Conservation (phyloP, 495 filamentous ascomycete species). For the Aspergillus diversus region DNA sequence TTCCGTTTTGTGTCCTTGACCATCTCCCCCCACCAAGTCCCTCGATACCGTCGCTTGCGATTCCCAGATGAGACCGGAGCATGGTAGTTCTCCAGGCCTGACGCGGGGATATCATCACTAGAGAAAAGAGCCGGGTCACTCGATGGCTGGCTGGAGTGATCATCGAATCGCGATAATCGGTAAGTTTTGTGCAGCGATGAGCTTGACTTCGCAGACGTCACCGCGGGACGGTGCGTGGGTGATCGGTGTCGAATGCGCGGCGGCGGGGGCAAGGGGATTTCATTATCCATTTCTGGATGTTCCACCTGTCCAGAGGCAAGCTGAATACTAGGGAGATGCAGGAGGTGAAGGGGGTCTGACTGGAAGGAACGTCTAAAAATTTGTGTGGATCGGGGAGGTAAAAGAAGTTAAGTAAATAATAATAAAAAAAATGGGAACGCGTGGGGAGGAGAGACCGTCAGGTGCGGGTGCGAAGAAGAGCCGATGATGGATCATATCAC, state of each 20-base stretch:
- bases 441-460: not conserved
- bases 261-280: slow-evolving; percentile 49
- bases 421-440: not conserved
- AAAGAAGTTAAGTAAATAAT: not conserved
- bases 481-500: slow-evolving; percentile 20
- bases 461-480: not conserved
- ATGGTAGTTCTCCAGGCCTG: slow-evolving; percentile 71
- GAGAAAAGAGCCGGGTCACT: slow-evolving; percentile 80
- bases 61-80: slow-evolving; percentile 41
- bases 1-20: slow-evolving; percentile 53
- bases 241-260: slow-evolving; percentile 48
- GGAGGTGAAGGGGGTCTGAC: too few relatives aligned
- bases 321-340: too few relatives aligned
- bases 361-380: too few relatives aligned
- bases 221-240: slow-evolving; percentile 25
- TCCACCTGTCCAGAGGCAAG: not conserved
- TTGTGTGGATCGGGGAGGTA: not conserved
- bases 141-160: slow-evolving; percentile 56
- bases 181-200: slow-evolving; percentile 38
- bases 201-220: not conserved
- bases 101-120: slow-evolving; percentile 72
- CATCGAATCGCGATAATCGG: slow-evolving; percentile 43
- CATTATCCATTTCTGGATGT: slow-evolving; percentile 41
- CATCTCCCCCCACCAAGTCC: slow-evolving; percentile 72
- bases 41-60: slow-evolving; percentile 67